These are phyloP conservation scores for Geosmithia putterillii DNA, from an alignment of 2,329 filamentous ascomycete species.

Conservation along the genomic window DNA sequence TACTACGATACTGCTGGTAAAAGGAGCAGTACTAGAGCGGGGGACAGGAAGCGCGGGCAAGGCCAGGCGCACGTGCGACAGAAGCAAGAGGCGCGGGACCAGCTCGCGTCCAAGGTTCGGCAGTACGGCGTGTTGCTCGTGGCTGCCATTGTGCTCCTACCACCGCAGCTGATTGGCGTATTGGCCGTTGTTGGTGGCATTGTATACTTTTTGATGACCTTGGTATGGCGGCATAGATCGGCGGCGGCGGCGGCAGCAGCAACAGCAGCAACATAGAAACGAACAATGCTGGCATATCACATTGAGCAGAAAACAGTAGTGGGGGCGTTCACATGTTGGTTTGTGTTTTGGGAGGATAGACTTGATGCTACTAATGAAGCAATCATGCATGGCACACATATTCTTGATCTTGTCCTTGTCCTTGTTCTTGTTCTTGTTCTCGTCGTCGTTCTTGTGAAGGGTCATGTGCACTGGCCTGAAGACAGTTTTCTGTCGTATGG, in stretches of 20 bases:
- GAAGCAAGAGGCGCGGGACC: constrained; percentile 20
- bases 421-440: too few species aligned
- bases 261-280: not conserved
- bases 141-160: constrained; percentile 34
- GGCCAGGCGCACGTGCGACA: constrained; percentile 10
- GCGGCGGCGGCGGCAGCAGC: not conserved
- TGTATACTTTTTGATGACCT: constrained; percentile 26
- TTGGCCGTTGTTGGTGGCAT: constrained; percentile 20
- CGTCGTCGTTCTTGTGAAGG: too few species aligned
- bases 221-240: not conserved
- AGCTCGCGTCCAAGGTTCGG: constrained; percentile 27
- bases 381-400: too few species aligned
- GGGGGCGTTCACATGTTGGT: not conserved
- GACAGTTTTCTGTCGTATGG: too few species aligned
- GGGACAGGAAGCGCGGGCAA: too few species aligned
- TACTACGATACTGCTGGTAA: constrained; percentile 9
- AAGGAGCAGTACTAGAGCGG: constrained; percentile 8
- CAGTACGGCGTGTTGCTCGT: constrained; percentile 26
- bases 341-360: not conserved
- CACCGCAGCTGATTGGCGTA: constrained; percentile 24
- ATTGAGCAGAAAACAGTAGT: not conserved
- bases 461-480: too few species aligned
- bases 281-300: not conserved
- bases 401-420: too few species aligned
- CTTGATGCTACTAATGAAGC: too few species aligned